These are phyloP conservation scores for Vaccinium myrtillus DNA, from an alignment of 148 eudicot species.

Conservation along the genomic window DNA sequence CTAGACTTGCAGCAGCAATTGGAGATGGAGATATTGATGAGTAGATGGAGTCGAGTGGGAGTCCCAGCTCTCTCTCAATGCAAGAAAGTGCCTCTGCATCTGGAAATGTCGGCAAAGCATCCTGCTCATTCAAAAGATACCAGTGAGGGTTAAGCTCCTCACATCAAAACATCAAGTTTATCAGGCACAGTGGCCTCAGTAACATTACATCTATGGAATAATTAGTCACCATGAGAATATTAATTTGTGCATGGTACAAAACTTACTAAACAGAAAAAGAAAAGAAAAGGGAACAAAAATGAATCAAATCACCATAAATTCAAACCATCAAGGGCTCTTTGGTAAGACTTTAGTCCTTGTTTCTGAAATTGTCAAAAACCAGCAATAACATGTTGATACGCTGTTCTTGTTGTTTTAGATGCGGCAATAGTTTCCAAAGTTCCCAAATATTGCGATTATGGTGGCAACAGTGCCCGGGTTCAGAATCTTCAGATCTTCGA, in stretches of 20 bases:
- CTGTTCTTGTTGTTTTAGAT: background rate
- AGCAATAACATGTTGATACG: background rate
- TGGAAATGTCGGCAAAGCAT: conserved; percentile 97
- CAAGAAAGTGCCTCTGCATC: conserved; percentile 85
- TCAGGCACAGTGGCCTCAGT: background rate
- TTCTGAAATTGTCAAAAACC: background rate
- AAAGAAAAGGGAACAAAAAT: background rate
- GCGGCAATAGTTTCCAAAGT: background rate
- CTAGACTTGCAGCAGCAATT: conserved; percentile 98
- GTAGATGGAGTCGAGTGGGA: conserved; percentile 75
- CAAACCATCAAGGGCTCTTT: background rate
- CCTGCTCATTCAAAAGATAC: conserved; percentile 48
- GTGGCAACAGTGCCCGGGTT: background rate
- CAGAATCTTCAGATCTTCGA: too few species aligned
- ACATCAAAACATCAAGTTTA: background rate
- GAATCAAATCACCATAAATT: background rate
- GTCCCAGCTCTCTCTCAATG: conserved; percentile 83
- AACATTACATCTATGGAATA: background rate
- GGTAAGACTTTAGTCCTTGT: background rate
- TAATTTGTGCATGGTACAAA: too few species aligned
- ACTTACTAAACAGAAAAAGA: background rate
- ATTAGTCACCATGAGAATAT: background rate
- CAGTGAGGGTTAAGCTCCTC: conserved; percentile 11
- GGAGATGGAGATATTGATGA: conserved; percentile 85
- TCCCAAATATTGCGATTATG: background rate